These are phyloP conservation scores for Chiua sp. DNA, from an alignment of 1,284 basidiomycete species.

Conservation along the genomic window DNA sequence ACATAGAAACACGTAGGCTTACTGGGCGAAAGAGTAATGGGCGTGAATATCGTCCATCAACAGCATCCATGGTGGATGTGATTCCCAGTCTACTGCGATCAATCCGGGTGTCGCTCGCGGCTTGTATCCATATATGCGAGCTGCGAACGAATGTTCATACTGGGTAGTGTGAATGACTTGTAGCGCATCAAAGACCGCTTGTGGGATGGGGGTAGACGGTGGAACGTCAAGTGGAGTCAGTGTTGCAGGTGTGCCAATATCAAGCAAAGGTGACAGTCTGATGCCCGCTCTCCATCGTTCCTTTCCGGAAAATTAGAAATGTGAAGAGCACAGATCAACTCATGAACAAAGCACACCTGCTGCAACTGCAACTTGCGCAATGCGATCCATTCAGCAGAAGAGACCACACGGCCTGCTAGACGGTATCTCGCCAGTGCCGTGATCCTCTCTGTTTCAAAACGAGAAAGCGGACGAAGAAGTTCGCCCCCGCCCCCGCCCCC, in stretches of 20 bases:
- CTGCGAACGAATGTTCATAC: constrained; percentile 66
- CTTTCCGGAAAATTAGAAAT: constrained; percentile 36
- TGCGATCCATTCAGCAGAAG: constrained; percentile 43
- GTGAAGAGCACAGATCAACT: not conserved
- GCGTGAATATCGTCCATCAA: constrained; percentile 72
- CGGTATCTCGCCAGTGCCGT: constrained; percentile 14
- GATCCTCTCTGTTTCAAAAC: constrained; percentile 32
- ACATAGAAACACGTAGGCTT: constrained; percentile 4
- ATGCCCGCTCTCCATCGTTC: constrained; percentile 42
- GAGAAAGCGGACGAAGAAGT: constrained; percentile 33
- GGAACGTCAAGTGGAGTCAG: constrained; percentile 27
- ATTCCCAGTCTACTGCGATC: constrained; percentile 74
- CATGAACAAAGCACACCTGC: constrained; percentile 39
- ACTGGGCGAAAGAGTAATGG: constrained; percentile 67
- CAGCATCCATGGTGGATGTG: constrained; percentile 69
- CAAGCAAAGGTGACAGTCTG: not conserved
- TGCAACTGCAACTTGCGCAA: constrained; percentile 53
- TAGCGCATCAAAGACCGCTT: constrained; percentile 57
- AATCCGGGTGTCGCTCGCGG: constrained; percentile 34
- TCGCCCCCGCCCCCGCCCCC: constrained; percentile 13
- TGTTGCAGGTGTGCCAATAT: constrained; percentile 5
- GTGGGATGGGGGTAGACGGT: constrained; percentile 37
- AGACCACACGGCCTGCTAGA: constrained; percentile 13
- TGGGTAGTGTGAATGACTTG: constrained; percentile 62
- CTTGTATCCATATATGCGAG: constrained; percentile 55